phyloP scores from a whole-genome alignment of 1,284 basidiomycete genomes.

The Termitomyces sp. region DNA sequence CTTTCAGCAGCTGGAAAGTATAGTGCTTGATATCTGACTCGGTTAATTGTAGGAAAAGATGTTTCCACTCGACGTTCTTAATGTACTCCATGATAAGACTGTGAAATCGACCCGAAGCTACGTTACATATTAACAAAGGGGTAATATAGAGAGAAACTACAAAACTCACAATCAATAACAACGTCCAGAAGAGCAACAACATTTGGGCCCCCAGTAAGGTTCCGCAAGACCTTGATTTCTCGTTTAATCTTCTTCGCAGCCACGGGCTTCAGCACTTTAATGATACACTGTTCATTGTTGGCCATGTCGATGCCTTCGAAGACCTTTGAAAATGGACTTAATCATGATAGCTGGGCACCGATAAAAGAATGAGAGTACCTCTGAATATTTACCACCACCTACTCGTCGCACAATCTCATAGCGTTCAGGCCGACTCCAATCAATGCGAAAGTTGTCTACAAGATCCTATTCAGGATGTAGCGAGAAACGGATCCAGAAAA shows the following conservation, averaged over 20 bases:
- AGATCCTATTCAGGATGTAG: neutral
- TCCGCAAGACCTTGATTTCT: constrained; percentile 88
- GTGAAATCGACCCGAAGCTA: constrained; percentile 63
- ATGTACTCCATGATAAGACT: constrained; percentile 85
- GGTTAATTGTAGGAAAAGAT: constrained; percentile 67
- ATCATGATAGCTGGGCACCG: neutral
- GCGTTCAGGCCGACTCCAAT: constrained; percentile 74
- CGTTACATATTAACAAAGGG: neutral
- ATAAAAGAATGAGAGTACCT: constrained; percentile 33
- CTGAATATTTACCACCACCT: constrained; percentile 78
- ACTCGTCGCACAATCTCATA: constrained; percentile 80
- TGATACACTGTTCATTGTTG: constrained; percentile 75
- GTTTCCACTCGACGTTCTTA: constrained; percentile 83
- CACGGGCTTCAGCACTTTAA: constrained; percentile 90
- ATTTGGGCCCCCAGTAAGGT: constrained; percentile 84
- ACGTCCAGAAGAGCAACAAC: constrained; percentile 80
- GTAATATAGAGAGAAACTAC: neutral
- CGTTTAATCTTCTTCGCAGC: constrained; percentile 92
- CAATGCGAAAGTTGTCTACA: constrained; percentile 67
- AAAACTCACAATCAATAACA: constrained; percentile 55
- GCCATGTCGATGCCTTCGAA: constrained; percentile 83
- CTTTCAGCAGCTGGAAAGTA: constrained; percentile 80
- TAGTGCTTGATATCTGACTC: constrained; percentile 85
- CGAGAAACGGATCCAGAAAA: neutral
- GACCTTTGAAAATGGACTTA: constrained; percentile 43